These are phyloP conservation scores for Globisporangium okanoganense DNA, from an alignment of 352 stramenopile species.

Conservation along the genomic window DNA sequence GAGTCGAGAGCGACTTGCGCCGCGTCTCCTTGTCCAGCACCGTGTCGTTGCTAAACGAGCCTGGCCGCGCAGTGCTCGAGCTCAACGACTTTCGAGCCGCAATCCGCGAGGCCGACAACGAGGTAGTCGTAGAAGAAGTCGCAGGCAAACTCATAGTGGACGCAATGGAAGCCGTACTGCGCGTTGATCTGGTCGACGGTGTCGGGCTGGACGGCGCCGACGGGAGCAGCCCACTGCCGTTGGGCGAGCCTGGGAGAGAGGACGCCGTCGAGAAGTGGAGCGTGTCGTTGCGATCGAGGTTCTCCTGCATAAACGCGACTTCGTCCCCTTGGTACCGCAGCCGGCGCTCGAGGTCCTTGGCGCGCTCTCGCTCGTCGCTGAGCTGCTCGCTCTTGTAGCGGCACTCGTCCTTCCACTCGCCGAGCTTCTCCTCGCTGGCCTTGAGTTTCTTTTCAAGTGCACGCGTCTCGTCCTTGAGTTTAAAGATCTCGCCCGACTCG, in stretches of 20 bases:
- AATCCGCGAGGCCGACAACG: constrained; percentile 5
- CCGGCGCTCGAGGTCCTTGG: constrained; percentile 39
- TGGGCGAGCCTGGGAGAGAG: constrained; percentile 13
- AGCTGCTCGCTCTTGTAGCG: constrained; percentile 52
- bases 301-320: constrained; percentile 18
- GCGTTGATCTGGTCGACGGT: constrained; percentile 39
- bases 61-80: constrained; percentile 3
- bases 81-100: constrained; percentile 7
- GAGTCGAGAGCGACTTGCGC: constrained; percentile 42
- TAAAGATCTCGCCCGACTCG: constrained; percentile 71
- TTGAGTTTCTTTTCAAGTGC: constrained; percentile 33
- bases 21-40: constrained; percentile 24
- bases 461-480: constrained; percentile 65
- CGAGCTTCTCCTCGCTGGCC: constrained; percentile 27
- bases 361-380: constrained; percentile 30
- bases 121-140: neutral
- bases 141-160: constrained; percentile 28
- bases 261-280: constrained; percentile 8
- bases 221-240: neutral
- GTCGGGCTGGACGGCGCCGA: constrained; percentile 32
- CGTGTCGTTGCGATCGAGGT: constrained; percentile 23
- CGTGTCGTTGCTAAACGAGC: constrained; percentile 12
- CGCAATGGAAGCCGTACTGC: constrained; percentile 38
- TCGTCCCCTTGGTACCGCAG: constrained; percentile 40
- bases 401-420: constrained; percentile 41